Conservation (phyloP, 2,329 filamentous ascomycete genomes). For the Raffaelea albimanens region DNA sequence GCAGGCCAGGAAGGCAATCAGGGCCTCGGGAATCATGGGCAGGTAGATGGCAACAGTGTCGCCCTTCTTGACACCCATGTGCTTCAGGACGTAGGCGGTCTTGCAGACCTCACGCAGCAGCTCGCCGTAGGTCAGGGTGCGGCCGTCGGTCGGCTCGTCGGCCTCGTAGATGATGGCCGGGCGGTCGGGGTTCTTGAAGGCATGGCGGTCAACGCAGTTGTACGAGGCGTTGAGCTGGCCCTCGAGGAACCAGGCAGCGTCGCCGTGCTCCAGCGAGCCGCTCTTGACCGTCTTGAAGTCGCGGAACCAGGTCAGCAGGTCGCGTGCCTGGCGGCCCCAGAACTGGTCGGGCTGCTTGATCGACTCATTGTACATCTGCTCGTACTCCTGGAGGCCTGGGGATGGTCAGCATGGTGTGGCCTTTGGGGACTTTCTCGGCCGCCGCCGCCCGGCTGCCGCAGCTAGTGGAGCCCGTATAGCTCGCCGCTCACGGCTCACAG, state of each 20-base stretch:
- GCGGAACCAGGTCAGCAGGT: conserved; percentile 79
- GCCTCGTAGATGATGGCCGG: conserved; percentile 98
- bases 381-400: conserved; percentile 60
- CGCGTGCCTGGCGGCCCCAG: conserved; percentile 78
- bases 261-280: conserved; percentile 68
- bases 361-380: conserved; percentile 67
- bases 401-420: too few species aligned
- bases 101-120: conserved; percentile 85
- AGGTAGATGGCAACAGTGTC: conserved; percentile 96
- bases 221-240: conserved; percentile 90
- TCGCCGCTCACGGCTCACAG: too few species aligned
- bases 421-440: too few species aligned
- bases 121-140: conserved; percentile 86
- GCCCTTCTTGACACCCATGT: conserved; percentile 94
- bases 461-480: too few species aligned
- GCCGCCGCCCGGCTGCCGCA: too few species aligned
- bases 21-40: conserved; percentile 95
- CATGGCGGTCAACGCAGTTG: conserved; percentile 96
- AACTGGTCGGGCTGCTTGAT: conserved; percentile 84
- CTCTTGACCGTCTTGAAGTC: conserved; percentile 86
- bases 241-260: conserved; percentile 91
- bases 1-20: conserved; percentile 86
- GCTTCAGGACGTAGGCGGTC: conserved; percentile 78
- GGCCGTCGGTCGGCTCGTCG: conserved; percentile 79
- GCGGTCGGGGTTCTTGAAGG: conserved; percentile 86